Evolutionary conservation across 1,139 yeast species (phyloP), one percentile per base, ranked within the genome.

Genomic region (Debaryomyces fabryi): DNA sequence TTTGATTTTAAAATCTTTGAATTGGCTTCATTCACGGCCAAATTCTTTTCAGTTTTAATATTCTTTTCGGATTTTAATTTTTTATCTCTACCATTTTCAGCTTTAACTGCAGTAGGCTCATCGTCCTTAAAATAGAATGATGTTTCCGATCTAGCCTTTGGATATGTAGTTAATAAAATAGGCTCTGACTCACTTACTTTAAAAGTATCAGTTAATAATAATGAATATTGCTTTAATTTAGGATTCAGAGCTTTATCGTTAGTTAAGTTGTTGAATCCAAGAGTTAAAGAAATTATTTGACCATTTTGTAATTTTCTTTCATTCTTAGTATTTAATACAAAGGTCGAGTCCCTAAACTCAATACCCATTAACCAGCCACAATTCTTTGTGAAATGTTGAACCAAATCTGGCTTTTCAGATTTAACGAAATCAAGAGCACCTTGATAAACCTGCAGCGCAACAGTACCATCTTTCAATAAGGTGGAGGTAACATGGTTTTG

Each of bases 341-440:
- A 82, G 1, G 86, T 72, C 0, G 93, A 80, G 64, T 92, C 97
- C 66, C 96, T 81, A 63, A 89, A 90, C 63, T 91, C 97, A 56
- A 93, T 81, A 49, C 99, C 99, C 54, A 88, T 85, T 50, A 90
- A 76, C 82, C 96, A 89, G 48, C 99, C 99, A 55, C 88, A 81
- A 60, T 88, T 91, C 61, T 88, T 89, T 48, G 91, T 79, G 59
- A 91, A 87, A 59, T 82, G 73, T 33, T 72, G 62, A 29, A 76
- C 85, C 58, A 92, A 74, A 9, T 83, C 88, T 1, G 96, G 88
- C 49, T 75, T 79, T 35, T 76, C 70, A 47, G 78, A 74, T 54
- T 78, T 74, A 54, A 92, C 79, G 56, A 69, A 86, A 15, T 77
- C 83, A 18, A 83, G 53, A 0, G 90, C 83, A 13, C 85, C 82